A percentile compares a stretch with the other conserved stretches of the same genome.
Evolutionary conservation across 768 basidiomycete species (phyloP).

Genomic region (Suillus hirtellus): DNA sequence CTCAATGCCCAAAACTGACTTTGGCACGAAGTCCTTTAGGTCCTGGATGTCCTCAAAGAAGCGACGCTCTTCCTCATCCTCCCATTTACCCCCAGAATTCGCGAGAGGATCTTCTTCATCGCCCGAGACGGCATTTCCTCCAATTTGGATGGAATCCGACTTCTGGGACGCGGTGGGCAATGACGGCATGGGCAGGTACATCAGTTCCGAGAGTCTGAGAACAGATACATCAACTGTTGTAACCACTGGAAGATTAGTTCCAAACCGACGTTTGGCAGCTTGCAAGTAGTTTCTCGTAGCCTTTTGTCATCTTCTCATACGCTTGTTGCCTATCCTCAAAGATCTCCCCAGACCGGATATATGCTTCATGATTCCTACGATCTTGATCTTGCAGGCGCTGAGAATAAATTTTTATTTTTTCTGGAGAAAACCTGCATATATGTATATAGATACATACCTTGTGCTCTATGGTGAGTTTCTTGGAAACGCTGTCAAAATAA

Average conservation of each 20-base stretch:
- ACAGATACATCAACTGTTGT: slow-evolving; percentile 15
- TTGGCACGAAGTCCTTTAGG: slow-evolving; percentile 88
- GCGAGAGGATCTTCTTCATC: slow-evolving; percentile 59
- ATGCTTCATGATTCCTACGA: slow-evolving; percentile 95
- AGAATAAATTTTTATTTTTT: slow-evolving; percentile 7
- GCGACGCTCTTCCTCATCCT: slow-evolving; percentile 92
- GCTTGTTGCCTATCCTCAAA: slow-evolving; percentile 99
- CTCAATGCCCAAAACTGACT: slow-evolving; percentile 76
- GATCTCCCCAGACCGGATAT: slow-evolving; percentile 98
- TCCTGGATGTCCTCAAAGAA: slow-evolving; percentile 95
- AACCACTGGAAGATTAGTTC: slow-evolving; percentile 5
- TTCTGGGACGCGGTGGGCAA: slow-evolving; percentile 85
- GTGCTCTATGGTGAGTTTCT: slow-evolving; percentile 90
- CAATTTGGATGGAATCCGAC: slow-evolving; percentile 79
- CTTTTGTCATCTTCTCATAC: slow-evolving; percentile 97
- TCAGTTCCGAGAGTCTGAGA: slow-evolving; percentile 82
- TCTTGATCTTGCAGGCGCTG: slow-evolving; percentile 97
- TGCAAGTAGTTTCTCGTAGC: slow-evolving; percentile 87
- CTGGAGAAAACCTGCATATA: slow-evolving; percentile 20
- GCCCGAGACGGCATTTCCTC: slow-evolving; percentile 40
- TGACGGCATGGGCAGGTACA: slow-evolving; percentile 76
- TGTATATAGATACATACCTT: slow-evolving; percentile 48
- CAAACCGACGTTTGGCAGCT: slow-evolving; percentile 80
- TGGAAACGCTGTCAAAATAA: slow-evolving; percentile 89
- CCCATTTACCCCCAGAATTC: slow-evolving; percentile 84